These are phyloP conservation scores for Pulveroboletus ravenelii DNA, from an alignment of 768 basidiomycete genomes.

Conservation along the genomic window DNA sequence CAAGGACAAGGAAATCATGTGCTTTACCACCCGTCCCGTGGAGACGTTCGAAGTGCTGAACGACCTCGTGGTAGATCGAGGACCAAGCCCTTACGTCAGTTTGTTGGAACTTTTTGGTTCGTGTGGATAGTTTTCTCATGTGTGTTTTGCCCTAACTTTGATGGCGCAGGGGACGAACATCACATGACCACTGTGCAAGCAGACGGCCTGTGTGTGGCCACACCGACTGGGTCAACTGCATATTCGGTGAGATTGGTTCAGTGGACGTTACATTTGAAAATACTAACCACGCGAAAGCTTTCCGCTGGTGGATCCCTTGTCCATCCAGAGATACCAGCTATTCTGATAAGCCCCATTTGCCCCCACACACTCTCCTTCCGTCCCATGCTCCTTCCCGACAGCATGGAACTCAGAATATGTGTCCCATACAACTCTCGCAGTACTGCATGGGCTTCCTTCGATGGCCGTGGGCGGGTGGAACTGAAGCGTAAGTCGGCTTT, in stretches of 20 bases:
- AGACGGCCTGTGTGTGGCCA: slow-evolving; percentile 90
- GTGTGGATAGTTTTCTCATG: slow-evolving; percentile 23
- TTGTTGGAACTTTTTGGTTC: slow-evolving; percentile 92
- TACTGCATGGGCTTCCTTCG: slow-evolving; percentile 98
- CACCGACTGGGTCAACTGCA: slow-evolving; percentile 97
- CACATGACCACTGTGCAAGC: slow-evolving; percentile 99
- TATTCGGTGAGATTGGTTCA: slow-evolving; percentile 67
- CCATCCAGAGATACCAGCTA: slow-evolving; percentile 95
- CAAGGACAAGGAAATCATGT: slow-evolving; percentile 97
- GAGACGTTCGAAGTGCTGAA: slow-evolving; percentile 97
- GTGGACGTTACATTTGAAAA: not conserved
- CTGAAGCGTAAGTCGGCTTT: slow-evolving; percentile 69
- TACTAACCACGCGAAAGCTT: slow-evolving; percentile 40
- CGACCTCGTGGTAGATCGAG: slow-evolving; percentile 95
- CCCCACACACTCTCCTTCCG: slow-evolving; percentile 98
- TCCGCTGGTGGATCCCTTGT: slow-evolving; percentile 98
- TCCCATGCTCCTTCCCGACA: slow-evolving; percentile 97
- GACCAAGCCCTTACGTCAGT: slow-evolving; percentile 96
- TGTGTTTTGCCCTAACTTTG: slow-evolving; percentile 1
- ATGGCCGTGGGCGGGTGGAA: slow-evolving; percentile 94
- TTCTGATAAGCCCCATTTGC: slow-evolving; percentile 96
- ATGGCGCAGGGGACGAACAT: slow-evolving; percentile 84
- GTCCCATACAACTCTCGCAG: slow-evolving; percentile 99
- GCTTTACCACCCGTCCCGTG: slow-evolving; percentile 89
- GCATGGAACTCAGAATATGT: slow-evolving; percentile 96